Evolutionary conservation across 2,329 filamentous ascomycete genomes (phyloP), one percentile per base, ranked within the genome.

Genomic region (Diaporthe vexans): DNA sequence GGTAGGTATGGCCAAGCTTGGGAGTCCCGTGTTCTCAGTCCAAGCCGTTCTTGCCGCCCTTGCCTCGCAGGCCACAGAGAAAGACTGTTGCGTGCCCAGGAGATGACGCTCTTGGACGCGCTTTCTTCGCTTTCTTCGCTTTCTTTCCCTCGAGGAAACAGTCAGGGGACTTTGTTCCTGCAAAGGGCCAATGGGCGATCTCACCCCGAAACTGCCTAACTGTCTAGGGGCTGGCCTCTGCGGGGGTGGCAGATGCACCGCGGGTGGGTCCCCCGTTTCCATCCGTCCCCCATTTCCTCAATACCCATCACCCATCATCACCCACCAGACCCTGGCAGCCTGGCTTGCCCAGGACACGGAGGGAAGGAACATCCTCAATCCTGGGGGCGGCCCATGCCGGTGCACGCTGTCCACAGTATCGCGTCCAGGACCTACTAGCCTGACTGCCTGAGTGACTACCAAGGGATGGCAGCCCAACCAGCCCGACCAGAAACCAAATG

Each of bases 251-350:
- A 73, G 37, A 46, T 57, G 29, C 59, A 54, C 52, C 67, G 58
- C 48, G 37, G 51, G 71, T 72, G 59, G 71, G 51, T 68, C 58
- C 58, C 58, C 54, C 59, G 37, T 65, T 65, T 72, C 48, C 71
- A 40, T 40, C 37, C 37, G 37, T 13, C 37, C 13, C 37, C 29
- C 29, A 33, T 33, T 6, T 33, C 29, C 29, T 5, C 4, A 33
- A 33, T 7, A 33, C 29, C 29, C 29, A 33, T 33, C 29, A 33
- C 6, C 29, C 29, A 29, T 2, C 29, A 29, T 29, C 29, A 29
- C 29, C 59, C 40, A 58, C 48, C 59, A 21, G 59, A 51, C 51
- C 43, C 37, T 40, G 37, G 37, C 37, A 51, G 35, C 43, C 37
- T 40, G 37, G 37, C 37, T 40, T 40, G 37, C 10, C 59, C 59